Base-by-base conservation (phyloP, 1,284 basidiomycete genomes). In the Takashimella koratensis region DNA sequence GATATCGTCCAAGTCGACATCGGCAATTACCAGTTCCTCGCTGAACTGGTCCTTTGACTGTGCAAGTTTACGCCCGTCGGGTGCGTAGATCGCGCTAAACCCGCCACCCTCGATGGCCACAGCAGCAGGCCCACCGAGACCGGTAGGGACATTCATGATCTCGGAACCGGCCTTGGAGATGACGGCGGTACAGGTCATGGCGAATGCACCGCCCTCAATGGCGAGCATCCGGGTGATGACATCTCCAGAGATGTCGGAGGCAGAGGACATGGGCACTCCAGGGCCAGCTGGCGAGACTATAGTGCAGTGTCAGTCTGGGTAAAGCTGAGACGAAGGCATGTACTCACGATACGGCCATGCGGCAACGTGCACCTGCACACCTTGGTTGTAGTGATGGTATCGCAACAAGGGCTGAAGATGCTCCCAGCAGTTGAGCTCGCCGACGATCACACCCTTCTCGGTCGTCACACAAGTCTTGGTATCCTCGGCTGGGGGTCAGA, bases 301-400 rank as follows among this genome's bases (percentile, higher is more conserved):
- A 36, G 16, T 8, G 8, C 30, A 36, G 30, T 8, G 30, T 36
- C 10, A 16, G 8, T 8, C 30, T 36, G 30, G 16, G 30, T 36
- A 36, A 36, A 36, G 30, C 10, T 36, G 30, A 36, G 30, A 8
- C 16, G 30, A 36, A n/a, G n/a, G n/a, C n/a, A n/a, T 44, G 2
- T 3, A 54, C 56, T 41, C 36, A 57, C 52, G 30, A 20, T 54
- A 57, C 16, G 56, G 56, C 56, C 56, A 57, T 13, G 56, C 52
- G 20, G 52, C 56, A 23, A 57, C 52, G 36, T 57, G 56, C 6
- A 57, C 45, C 24, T 57, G 56, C 4, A 47, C 48, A 36, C 56
- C 56, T 24, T 57, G 56, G 21, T 46, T 51, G 48, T 57, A 57
- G n/a, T 57, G 50, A 36, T 57, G 40, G 26, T 54, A 57, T 24